Evolutionary conservation across 768 basidiomycete species (phyloP).

Genomic region (Fibroporia radiculosa): DNA sequence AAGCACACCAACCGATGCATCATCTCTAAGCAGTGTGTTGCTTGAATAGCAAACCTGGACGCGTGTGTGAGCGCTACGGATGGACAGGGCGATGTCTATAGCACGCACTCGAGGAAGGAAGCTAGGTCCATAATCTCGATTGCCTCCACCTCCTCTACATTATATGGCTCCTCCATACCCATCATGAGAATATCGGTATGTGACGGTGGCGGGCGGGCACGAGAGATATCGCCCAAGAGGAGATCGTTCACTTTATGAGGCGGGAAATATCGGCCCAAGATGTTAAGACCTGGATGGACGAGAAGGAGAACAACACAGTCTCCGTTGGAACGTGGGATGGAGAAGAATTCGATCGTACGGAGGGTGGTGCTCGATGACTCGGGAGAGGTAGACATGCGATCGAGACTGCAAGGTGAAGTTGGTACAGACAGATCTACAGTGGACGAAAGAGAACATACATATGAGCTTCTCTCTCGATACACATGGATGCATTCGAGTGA

Average conservation of each 20-base stretch:
- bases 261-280: conserved; percentile 65
- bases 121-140: conserved; percentile 73
- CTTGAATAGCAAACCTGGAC: conserved; percentile 63
- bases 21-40: conserved; percentile 62
- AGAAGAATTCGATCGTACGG: conserved; percentile 57
- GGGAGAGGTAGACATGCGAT: conserved; percentile 38
- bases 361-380: conserved; percentile 47
- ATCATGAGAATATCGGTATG: conserved; percentile 47
- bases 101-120: conserved; percentile 60
- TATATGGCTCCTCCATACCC: conserved; percentile 37
- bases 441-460: conserved; percentile 38
- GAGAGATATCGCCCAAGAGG: conserved; percentile 47
- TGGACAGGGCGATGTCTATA: background rate
- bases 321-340: conserved; percentile 55
- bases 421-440: background rate
- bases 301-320: conserved; percentile 67
- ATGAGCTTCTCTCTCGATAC: conserved; percentile 65
- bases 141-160: conserved; percentile 46
- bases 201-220: conserved; percentile 31
- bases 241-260: conserved; percentile 59
- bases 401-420: conserved; percentile 32
- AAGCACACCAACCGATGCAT: conserved; percentile 54
- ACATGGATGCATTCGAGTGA: conserved; percentile 66
- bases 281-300: conserved; percentile 61
- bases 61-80: background rate